These are phyloP conservation scores for Agapanthus africanus DNA, from an alignment of 106 monocot genomes.

Conservation along the genomic window DNA sequence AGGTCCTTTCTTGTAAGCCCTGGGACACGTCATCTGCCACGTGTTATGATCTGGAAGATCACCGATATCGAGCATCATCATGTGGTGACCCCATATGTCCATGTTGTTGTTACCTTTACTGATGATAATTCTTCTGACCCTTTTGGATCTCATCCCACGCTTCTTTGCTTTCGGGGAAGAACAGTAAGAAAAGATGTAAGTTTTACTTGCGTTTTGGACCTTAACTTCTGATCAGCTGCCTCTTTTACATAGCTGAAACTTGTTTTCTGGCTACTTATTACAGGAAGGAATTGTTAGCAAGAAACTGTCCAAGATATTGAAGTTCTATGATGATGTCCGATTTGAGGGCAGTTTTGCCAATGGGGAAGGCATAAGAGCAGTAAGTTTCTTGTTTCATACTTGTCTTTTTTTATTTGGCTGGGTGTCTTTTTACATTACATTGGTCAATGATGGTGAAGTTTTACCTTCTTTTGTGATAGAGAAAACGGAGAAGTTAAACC, in stretches of 20 bases:
- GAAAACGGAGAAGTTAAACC: too few species aligned
- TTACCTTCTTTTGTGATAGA: too few species aligned
- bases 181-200: constrained; percentile 84
- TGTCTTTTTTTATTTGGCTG: background rate
- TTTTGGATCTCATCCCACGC: constrained; percentile 71
- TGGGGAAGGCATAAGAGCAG: constrained; percentile 75
- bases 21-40: too few species aligned
- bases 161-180: constrained; percentile 91
- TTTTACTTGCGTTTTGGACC: background rate
- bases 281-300: constrained; percentile 84
- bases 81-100: constrained; percentile 84
- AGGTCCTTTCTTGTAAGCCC: too few species aligned
- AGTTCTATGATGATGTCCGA: constrained; percentile 55
- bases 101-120: constrained; percentile 65
- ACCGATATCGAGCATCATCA: too few species aligned
- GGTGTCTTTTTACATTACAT: too few species aligned
- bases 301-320: constrained; percentile 65
- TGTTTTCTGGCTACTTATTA: constrained; percentile 9
- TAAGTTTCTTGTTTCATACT: constrained; percentile 17
- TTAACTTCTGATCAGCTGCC: background rate
- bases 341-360: constrained; percentile 80
- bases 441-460: too few species aligned
- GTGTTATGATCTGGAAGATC: too few species aligned
- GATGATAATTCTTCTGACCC: constrained; percentile 64
- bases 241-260: constrained; percentile 1